phyloP scores from a whole-genome alignment of 768 basidiomycete genomes.

The Mycena amicta region DNA sequence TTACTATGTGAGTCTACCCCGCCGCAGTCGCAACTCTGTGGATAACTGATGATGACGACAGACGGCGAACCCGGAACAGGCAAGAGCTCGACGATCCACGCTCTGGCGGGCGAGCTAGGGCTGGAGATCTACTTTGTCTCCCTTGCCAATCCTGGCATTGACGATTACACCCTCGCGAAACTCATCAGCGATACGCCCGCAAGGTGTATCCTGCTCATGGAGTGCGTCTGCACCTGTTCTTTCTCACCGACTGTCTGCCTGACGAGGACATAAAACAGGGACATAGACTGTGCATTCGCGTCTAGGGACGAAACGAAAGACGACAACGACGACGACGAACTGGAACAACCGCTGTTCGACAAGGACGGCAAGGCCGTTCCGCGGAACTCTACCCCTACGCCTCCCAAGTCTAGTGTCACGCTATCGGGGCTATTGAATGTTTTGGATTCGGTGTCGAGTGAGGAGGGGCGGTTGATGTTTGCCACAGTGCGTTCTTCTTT shows the following conservation, averaged over 20 bases:
- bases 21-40: background rate
- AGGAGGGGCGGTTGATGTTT: conserved; percentile 30
- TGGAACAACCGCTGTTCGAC: conserved; percentile 5
- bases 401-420: conserved; percentile 23
- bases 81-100: conserved; percentile 17
- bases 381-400: background rate
- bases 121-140: conserved; percentile 18
- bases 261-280: background rate
- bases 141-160: conserved; percentile 13
- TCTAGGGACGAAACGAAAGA: conserved; percentile 6
- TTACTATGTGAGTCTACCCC: conserved; percentile 3
- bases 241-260: background rate
- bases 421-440: conserved; percentile 35
- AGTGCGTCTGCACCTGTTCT: conserved; percentile 3
- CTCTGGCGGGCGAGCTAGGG: conserved; percentile 17
- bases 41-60: background rate
- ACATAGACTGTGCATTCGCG: conserved; percentile 21
- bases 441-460: conserved; percentile 32
- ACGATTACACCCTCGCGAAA: conserved; percentile 13
- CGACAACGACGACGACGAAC: conserved; percentile 3
- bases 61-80: conserved; percentile 22
- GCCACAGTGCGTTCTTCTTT: conserved; percentile 5
- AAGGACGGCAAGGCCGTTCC: conserved; percentile 10
- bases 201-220: conserved; percentile 15
- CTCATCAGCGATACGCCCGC: conserved; percentile 19